These are phyloP conservation scores for Ophiocordyceps camponoti-rufipedis DNA, from an alignment of 2,329 filamentous ascomycete species.

Conservation along the genomic window DNA sequence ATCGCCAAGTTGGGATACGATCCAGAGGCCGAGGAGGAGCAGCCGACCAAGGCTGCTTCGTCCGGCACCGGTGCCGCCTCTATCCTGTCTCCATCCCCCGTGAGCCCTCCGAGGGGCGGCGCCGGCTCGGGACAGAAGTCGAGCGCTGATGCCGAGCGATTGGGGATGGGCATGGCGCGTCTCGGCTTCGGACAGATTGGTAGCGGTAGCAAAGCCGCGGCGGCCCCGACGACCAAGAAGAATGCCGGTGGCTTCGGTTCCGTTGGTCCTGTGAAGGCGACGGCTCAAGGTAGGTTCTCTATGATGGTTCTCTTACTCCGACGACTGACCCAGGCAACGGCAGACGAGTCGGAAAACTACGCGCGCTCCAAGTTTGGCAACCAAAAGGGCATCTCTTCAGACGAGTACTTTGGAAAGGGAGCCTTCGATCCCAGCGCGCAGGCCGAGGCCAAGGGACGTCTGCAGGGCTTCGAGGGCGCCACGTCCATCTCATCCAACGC, in stretches of 20 bases:
- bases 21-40: slow-evolving; percentile 61
- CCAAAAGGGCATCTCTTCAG: slow-evolving; percentile 93
- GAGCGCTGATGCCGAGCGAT: slow-evolving; percentile 64
- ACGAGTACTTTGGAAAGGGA: slow-evolving; percentile 94
- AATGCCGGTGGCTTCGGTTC: slow-evolving; percentile 77
- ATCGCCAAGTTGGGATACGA: slow-evolving; percentile 94
- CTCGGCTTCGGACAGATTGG: slow-evolving; percentile 77
- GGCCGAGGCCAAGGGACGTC: slow-evolving; percentile 67
- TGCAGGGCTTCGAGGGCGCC: slow-evolving; percentile 87
- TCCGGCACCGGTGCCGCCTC: slow-evolving; percentile 39
- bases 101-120: slow-evolving; percentile 44
- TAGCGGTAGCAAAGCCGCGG: slow-evolving; percentile 36
- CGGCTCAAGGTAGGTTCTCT: slow-evolving; percentile 39
- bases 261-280: slow-evolving; percentile 54
- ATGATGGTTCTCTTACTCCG: neutral
- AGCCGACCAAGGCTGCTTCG: slow-evolving; percentile 22
- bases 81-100: slow-evolving; percentile 56
- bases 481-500: slow-evolving; percentile 87
- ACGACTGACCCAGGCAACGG: neutral
- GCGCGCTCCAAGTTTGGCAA: slow-evolving; percentile 74
- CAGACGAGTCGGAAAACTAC: slow-evolving; percentile 63
- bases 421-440: slow-evolving; percentile 65
- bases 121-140: slow-evolving; percentile 42
- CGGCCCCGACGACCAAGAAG: slow-evolving; percentile 41
- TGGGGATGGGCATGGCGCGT: slow-evolving; percentile 75